Evolutionary conservation across 805 yeast genomes (phyloP), one percentile per base, ranked within the genome.

Genomic region (Yarrowia deformans): DNA sequence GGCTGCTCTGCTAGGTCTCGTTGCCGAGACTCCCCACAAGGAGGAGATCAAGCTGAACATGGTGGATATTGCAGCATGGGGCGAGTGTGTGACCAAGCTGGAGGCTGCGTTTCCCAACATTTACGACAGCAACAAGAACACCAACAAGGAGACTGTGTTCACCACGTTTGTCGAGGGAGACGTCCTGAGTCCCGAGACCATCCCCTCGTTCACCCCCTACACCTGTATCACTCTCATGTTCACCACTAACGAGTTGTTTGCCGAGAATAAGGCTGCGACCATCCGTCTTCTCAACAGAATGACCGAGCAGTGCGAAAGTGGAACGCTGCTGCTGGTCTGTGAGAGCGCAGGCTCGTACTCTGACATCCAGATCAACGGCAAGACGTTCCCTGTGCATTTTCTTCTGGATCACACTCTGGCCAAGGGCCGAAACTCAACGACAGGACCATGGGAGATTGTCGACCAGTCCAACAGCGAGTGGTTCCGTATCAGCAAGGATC

Each of bases 301-400:
- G 70, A 83, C 85, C 68, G 72, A 75, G 6, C 50, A 75, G 8
- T 90, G 96, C 77, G 75, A 78, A 43, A 69, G 77, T 1, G 95
- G 93, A 0, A 79, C 91, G 16, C 77, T 84, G 37, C 77, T 92
- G 43, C 80, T 93, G 55, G 86, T 92, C 32, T 85, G 91, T 1
- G 97, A 92, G 74, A 89, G 95, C 79, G 97, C 97, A 0, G 97
- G 97, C 0, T 90, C 96, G 10, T 92, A 88, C 77, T 90, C 97
- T 1, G 88, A 91, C 73, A 90, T 92, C 46, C 83, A 86, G 1
- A 84, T 92, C 52, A 97, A 97, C 3, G 77, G 85, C 39, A 91
- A 89, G 76, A 84, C 81, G 72, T 92, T 92, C 79, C 97, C 97
- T 0, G 88, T 92, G 3, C 93, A 91, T 72, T 91, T 89, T 73